These are phyloP conservation scores for Candida glaebosa DNA, from an alignment of 805 yeast species.

Conservation along the genomic window DNA sequence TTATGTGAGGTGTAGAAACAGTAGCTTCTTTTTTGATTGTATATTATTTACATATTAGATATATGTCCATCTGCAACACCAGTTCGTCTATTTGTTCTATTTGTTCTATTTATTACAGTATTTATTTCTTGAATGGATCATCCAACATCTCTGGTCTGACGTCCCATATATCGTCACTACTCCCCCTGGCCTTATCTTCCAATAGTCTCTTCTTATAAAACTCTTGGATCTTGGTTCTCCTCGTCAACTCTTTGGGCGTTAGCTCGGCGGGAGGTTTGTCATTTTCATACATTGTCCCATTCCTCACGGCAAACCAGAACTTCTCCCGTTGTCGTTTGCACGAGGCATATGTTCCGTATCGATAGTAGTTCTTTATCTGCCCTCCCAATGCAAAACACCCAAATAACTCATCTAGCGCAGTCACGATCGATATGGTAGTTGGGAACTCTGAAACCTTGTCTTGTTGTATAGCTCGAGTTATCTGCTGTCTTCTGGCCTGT, in stretches of 20 bases:
- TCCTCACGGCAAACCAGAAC: constrained; percentile 73
- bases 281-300: constrained; percentile 33
- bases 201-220: constrained; percentile 65
- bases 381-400: constrained; percentile 91
- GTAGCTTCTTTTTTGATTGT: neutral
- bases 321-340: constrained; percentile 71
- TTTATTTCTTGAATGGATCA: constrained; percentile 33
- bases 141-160: constrained; percentile 30
- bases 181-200: constrained; percentile 61
- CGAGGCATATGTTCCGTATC: constrained; percentile 73
- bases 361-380: constrained; percentile 75
- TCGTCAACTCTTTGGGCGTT: constrained; percentile 44
- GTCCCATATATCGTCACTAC: constrained; percentile 86
- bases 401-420: constrained; percentile 83
- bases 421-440: constrained; percentile 42
- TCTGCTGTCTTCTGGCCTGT: constrained; percentile 19
- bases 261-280: constrained; percentile 18
- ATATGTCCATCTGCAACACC: neutral
- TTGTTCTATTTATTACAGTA: neutral
- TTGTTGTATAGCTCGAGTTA: constrained; percentile 18
- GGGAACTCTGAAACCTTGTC: constrained; percentile 25
- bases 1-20: constrained; percentile 24
- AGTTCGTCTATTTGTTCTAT: no score
- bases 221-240: constrained; percentile 52
- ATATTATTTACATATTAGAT: neutral